Conservation (phyloP, 2,329 filamentous ascomycete genomes). For the Diplocarpon rosae region DNA sequence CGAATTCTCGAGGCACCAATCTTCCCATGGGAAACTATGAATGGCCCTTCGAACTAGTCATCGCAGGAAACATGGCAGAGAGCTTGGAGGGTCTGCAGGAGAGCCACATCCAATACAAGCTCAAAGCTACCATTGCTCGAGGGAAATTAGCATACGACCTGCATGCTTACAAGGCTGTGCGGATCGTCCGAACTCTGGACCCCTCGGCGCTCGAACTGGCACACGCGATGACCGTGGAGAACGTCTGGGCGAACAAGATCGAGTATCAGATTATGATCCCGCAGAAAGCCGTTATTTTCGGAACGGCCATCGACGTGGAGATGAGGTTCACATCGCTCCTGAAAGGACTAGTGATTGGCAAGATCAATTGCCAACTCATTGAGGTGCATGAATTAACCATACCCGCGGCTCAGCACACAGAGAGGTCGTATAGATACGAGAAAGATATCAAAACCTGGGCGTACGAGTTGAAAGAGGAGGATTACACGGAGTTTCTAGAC, state of each 20-base stretch:
- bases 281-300: constrained; percentile 89
- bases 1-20: constrained; percentile 40
- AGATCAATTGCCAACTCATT: constrained; percentile 67
- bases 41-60: constrained; percentile 65
- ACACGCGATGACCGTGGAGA: constrained; percentile 91
- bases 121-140: constrained; percentile 81
- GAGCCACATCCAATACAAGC: constrained; percentile 77
- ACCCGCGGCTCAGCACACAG: constrained; percentile 35
- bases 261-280: constrained; percentile 91
- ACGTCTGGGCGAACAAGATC: constrained; percentile 95
- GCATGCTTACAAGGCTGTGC: constrained; percentile 65
- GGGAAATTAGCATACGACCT: constrained; percentile 85
- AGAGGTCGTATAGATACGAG: constrained; percentile 49
- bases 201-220: constrained; percentile 66
- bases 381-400: constrained; percentile 63
- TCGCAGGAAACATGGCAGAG: constrained; percentile 67
- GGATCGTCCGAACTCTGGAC: constrained; percentile 68
- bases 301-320: constrained; percentile 72
- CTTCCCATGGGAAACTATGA: constrained; percentile 70
- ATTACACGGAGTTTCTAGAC: constrained; percentile 60
- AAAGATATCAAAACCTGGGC: constrained; percentile 52
- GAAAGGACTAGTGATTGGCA: constrained; percentile 80
- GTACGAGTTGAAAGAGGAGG: constrained; percentile 42
- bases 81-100: constrained; percentile 83
- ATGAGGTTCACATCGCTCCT: constrained; percentile 80